Base-by-base conservation (phyloP, 805 yeast genomes). In the Kodamaea hsintzibuensis region DNA sequence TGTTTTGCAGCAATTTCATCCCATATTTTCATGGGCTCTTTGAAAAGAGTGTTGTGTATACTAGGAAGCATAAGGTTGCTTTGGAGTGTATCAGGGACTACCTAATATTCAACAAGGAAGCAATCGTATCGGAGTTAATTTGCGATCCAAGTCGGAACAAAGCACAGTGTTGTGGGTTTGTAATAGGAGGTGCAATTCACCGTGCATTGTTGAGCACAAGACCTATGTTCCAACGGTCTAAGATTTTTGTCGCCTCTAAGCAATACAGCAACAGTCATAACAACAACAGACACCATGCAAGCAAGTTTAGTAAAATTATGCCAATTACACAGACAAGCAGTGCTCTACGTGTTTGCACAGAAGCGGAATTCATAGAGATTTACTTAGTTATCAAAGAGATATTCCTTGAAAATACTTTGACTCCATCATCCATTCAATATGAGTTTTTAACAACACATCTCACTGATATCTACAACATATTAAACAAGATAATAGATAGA, bases 361-460 rank as follows among this genome's bases (percentile, higher is more conserved):
- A 25, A 44, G 47, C 50, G 14, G 61, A 59, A 42, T 27, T 62
- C 17, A 43, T 57, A 14, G 57, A 57, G 33, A 19, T 55, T 9
- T 62, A 62, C 55, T 50, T 56, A 9, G 53, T 59, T 8, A 42
- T 62, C 7, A 47, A 52, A 3, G 58, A 55, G 14, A 30, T 60
- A 6, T 58, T 60, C 42, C 48, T 62, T 14, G 52, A 59, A 14
- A 55, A 47, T 19, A 42, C 49, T n/a, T 38, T 54, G 42, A 40
- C 62, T 38, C 59, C 63, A 8, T 51, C 59, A 10, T 42, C 60
- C 2, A 53, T 59, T n/a, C 63, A 57, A 47, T 55, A 49, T 47
- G 66, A 62, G 37, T 45, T 62, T 25, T 45, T 60, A 35, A 55
- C 56, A 10, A 51, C 51, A 14, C 54, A 53, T 30, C 54, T 62